Conservation (phyloP, 1,284 basidiomycete species). For the Ustilago nuda region DNA sequence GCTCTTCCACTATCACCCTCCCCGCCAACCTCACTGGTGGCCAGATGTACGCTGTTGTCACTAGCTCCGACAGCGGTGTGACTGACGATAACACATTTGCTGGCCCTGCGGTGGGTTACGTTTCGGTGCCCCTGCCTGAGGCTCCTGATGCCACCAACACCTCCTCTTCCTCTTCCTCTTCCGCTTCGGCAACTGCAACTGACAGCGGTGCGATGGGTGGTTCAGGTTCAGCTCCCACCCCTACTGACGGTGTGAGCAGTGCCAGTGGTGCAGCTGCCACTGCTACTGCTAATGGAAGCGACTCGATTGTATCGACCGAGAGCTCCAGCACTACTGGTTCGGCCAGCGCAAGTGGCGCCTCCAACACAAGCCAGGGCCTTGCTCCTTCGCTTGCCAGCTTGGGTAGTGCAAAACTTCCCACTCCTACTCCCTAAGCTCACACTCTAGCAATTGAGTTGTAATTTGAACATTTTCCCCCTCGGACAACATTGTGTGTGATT, state of each 20-base stretch:
- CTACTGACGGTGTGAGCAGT: neutral
- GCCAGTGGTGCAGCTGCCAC: constrained; percentile 4
- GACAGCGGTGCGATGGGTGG: neutral
- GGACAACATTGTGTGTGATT: neutral
- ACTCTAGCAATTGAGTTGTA: neutral
- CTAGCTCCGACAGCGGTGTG: constrained; percentile 25
- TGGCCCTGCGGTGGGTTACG: constrained; percentile 43
- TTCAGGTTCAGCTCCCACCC: constrained; percentile 9
- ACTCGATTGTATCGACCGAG: constrained; percentile 22
- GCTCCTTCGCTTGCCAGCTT: constrained; percentile 7
- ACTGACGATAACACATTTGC: constrained; percentile 54
- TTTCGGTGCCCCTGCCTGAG: constrained; percentile 39
- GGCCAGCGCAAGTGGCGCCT: neutral
- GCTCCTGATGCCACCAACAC: constrained; percentile 43
- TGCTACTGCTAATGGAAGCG: constrained; percentile 19
- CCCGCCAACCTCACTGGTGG: constrained; percentile 50
- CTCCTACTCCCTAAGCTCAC: constrained; percentile 2
- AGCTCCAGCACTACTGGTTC: neutral
- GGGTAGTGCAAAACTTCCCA: constrained; percentile 15
- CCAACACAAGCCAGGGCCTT: constrained; percentile 5
- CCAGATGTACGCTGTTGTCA: constrained; percentile 54
- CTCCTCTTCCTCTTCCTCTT: constrained; percentile 7
- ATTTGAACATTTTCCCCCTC: neutral
- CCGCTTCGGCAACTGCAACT: neutral
- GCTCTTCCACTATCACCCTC: constrained; percentile 25